phyloP scores from a whole-genome alignment of 2,329 filamentous ascomycete species.

The Aspergillus latus region DNA sequence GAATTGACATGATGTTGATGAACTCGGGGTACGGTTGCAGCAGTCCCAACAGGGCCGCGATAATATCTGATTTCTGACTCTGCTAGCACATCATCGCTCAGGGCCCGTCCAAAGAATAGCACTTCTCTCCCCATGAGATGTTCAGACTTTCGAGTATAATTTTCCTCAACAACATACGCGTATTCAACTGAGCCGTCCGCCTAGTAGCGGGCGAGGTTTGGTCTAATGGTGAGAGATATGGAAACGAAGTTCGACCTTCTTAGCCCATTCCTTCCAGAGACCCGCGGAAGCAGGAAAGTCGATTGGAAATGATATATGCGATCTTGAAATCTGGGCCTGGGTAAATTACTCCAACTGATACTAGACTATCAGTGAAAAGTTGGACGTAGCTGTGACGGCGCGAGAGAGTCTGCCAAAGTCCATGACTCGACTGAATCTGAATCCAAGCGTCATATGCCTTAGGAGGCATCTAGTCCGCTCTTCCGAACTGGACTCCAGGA shows the following conservation, averaged over 20 bases:
- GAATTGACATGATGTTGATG: constrained; percentile 3
- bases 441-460: not conserved
- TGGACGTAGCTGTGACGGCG: not conserved
- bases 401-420: not conserved
- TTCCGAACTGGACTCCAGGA: not conserved
- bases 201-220: not conserved
- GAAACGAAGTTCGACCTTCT: not conserved
- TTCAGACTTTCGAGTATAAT: not conserved
- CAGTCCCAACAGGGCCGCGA: not conserved
- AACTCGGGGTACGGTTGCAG: not conserved
- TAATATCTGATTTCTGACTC: no score
- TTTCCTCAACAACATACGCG: not conserved
- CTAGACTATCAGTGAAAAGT: not conserved
- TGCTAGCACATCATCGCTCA: no score
- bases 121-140: not conserved
- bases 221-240: not conserved
- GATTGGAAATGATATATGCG: not conserved
- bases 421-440: not conserved
- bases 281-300: not conserved
- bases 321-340: not conserved
- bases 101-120: no score
- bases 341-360: not conserved
- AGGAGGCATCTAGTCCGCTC: not conserved
- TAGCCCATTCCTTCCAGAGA: not conserved
- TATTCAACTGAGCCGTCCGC: not conserved